Conservation (phyloP, 345 rosid species). For the Camelina hispida region DNA sequence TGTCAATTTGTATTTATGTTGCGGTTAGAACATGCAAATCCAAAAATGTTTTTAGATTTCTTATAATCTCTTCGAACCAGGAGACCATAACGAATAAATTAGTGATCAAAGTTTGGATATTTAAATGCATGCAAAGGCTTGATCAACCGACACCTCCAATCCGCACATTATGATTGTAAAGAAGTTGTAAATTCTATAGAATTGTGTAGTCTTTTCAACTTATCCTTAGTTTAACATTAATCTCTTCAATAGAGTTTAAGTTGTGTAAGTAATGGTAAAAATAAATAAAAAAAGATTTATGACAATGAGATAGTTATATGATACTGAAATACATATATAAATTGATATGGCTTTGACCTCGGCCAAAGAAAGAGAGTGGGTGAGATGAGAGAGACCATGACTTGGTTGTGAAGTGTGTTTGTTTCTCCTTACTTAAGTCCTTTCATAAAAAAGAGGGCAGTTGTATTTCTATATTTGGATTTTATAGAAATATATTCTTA, state of each 20-base stretch:
- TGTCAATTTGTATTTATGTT: slow-evolving; percentile 5
- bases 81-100: background rate
- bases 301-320: background rate
- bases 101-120: background rate
- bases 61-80: background rate
- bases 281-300: background rate
- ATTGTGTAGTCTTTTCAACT: background rate
- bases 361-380: slow-evolving; percentile 1
- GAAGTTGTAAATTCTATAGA: background rate
- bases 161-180: too few relatives aligned
- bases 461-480: slow-evolving; percentile 26
- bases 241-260: background rate
- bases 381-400: slow-evolving; percentile 23
- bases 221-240: background rate
- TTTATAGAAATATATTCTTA: background rate
- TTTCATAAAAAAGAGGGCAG: slow-evolving; percentile 30
- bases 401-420: slow-evolving; percentile 21
- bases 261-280: slow-evolving; percentile 9
- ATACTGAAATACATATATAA: background rate
- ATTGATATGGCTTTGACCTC: slow-evolving; percentile 9
- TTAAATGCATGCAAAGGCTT: background rate
- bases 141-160: too few relatives aligned
- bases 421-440: slow-evolving; percentile 13
- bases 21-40: too few relatives aligned
- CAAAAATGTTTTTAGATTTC: background rate